phyloP scores from a whole-genome alignment of 1,284 basidiomycete genomes.

The Mycena sp. region DNA sequence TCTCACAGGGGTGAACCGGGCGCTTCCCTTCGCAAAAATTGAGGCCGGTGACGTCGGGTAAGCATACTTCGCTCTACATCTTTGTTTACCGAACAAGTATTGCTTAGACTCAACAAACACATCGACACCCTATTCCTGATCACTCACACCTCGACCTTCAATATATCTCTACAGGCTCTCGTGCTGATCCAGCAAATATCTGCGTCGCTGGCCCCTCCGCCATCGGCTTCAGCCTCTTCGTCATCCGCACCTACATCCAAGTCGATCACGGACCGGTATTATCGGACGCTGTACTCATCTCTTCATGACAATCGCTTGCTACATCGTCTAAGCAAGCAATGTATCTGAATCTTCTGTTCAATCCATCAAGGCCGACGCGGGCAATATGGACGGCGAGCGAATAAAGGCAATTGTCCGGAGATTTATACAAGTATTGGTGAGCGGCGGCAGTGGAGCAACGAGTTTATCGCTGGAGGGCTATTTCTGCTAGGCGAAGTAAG shows the following conservation, averaged over 20 bases:
- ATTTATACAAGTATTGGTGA: conserved; percentile 85
- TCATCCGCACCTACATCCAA: conserved; percentile 52
- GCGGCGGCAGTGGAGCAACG: conserved; percentile 79
- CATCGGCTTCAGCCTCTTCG: conserved; percentile 44
- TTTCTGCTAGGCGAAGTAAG: conserved; percentile 79
- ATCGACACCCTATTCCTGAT: conserved; percentile 96
- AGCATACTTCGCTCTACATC: conserved; percentile 24
- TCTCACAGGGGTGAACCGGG: conserved; percentile 94
- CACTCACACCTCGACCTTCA: conserved; percentile 95
- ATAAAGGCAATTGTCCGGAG: conserved; percentile 89
- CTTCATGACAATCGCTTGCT: conserved; percentile 83
- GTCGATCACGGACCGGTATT: conserved; percentile 85
- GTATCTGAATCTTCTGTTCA: conserved; percentile 97
- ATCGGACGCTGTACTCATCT: conserved; percentile 91
- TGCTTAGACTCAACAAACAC: conserved; percentile 80
- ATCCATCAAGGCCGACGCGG: conserved; percentile 84
- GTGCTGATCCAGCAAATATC: conserved; percentile 91
- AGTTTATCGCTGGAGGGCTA: conserved; percentile 92
- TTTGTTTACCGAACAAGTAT: conserved; percentile 10
- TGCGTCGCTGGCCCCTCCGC: conserved; percentile 54
- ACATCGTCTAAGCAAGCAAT: conserved; percentile 95
- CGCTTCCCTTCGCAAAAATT: conserved; percentile 90
- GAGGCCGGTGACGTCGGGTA: conserved; percentile 64
- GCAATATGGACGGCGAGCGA: conserved; percentile 53
- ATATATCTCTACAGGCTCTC: conserved; percentile 94